phyloP scores from a whole-genome alignment of 768 basidiomycete species.

The Suillus paluster region DNA sequence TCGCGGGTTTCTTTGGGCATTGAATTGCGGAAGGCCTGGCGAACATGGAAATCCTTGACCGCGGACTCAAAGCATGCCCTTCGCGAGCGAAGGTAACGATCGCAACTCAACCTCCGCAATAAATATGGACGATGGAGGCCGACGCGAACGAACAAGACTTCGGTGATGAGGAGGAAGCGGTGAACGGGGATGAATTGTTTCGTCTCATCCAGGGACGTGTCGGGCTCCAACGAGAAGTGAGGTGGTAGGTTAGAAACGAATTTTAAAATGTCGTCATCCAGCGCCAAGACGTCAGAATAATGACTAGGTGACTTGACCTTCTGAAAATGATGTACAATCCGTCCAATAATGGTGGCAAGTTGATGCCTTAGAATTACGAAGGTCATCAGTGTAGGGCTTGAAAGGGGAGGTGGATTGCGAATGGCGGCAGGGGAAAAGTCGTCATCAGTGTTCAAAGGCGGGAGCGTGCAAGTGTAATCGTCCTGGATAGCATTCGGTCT shows the following conservation, averaged over 20 bases:
- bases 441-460: constrained; percentile 75
- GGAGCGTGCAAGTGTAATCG: constrained; percentile 82
- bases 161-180: constrained; percentile 87
- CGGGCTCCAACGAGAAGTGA: constrained; percentile 75
- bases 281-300: constrained; percentile 78
- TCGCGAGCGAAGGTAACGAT: constrained; percentile 81
- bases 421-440: constrained; percentile 49
- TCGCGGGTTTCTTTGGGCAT: constrained; percentile 66
- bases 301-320: constrained; percentile 77
- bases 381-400: constrained; percentile 80
- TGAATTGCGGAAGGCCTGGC: constrained; percentile 65
- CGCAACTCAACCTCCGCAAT: constrained; percentile 71
- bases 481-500: constrained; percentile 90
- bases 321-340: constrained; percentile 93
- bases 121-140: constrained; percentile 89
- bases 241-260: constrained; percentile 81
- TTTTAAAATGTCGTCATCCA: constrained; percentile 84
- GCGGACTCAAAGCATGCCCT: constrained; percentile 91
- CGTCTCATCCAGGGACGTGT: constrained; percentile 74
- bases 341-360: constrained; percentile 83
- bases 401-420: constrained; percentile 59
- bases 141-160: constrained; percentile 85
- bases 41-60: constrained; percentile 82
- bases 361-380: constrained; percentile 87
- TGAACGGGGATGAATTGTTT: constrained; percentile 76